phyloP scores from a whole-genome alignment of 352 stramenopile genomes.

The Phytopythium boreale region DNA sequence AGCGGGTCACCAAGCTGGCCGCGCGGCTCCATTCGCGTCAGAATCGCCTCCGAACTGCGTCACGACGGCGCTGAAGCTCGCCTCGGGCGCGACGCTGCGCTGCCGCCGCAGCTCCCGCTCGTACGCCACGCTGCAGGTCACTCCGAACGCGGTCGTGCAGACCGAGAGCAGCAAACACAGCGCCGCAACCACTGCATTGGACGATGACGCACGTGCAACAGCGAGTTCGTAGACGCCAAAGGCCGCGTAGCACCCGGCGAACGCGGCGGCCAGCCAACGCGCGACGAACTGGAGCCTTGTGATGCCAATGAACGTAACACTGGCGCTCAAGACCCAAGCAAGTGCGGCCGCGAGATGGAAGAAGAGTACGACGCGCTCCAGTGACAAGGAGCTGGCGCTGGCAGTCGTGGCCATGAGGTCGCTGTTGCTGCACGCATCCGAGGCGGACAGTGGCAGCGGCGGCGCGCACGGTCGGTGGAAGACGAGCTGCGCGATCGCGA shows the following conservation, averaged over 20 bases:
- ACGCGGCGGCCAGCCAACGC: background rate
- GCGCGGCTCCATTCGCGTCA: background rate
- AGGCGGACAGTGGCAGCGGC: background rate
- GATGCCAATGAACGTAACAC: background rate
- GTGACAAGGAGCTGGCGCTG: background rate
- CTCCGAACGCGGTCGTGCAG: background rate
- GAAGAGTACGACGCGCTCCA: background rate
- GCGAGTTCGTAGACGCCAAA: background rate
- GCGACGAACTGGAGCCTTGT: background rate
- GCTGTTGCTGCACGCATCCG: background rate
- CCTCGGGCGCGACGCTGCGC: background rate
- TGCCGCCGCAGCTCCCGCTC: background rate
- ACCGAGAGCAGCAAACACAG: background rate
- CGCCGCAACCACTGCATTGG: background rate
- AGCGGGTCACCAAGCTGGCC: background rate
- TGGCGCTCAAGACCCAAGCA: background rate
- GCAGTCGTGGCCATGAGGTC: too few relatives aligned
- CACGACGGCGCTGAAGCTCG: background rate
- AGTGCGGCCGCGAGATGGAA: background rate
- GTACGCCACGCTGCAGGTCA: background rate
- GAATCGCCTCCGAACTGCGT: background rate
- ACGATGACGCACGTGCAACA: background rate
- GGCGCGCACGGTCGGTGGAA: background rate
- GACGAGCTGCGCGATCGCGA: background rate
- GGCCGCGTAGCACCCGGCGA: background rate